A percentile compares a stretch with the other conserved stretches of the same genome.
Conservation (phyloP, 768 basidiomycete species). For the Coprinopsis cinerea region DNA sequence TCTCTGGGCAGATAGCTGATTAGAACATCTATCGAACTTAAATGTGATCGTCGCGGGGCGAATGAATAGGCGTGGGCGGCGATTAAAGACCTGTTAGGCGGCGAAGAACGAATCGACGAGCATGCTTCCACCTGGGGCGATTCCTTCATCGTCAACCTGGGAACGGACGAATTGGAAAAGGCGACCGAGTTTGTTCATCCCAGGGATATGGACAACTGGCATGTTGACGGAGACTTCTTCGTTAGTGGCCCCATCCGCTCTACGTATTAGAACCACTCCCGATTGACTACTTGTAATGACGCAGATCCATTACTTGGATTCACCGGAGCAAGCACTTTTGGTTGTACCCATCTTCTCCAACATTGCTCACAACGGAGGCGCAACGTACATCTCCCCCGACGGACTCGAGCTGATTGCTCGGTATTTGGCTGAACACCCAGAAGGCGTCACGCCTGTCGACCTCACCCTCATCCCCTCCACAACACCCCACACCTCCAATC, state of each 20-base stretch:
- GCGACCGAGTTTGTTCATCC: slow-evolving; percentile 27
- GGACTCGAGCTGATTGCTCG: slow-evolving; percentile 44
- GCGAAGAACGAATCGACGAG: slow-evolving; percentile 50
- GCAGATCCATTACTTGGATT: slow-evolving; percentile 56
- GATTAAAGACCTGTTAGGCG: slow-evolving; percentile 55
- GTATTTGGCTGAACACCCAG: slow-evolving; percentile 47
- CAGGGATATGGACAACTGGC: slow-evolving; percentile 54
- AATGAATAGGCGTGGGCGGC: slow-evolving; percentile 58
- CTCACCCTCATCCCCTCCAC: slow-evolving; percentile 44
- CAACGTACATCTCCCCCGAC: slow-evolving; percentile 55
- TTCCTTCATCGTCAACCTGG: slow-evolving; percentile 60
- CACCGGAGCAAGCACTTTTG: slow-evolving; percentile 58
- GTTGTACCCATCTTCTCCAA: slow-evolving; percentile 58
- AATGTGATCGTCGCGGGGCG: too few relatives aligned
- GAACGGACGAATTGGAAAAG: slow-evolving; percentile 36
- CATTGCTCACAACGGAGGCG: slow-evolving; percentile 49
- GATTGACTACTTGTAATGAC: background rate
- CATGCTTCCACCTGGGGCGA: slow-evolving; percentile 47
- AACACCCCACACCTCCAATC: slow-evolving; percentile 25
- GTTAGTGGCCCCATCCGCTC: slow-evolving; percentile 19
- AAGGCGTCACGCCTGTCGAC: slow-evolving; percentile 42
- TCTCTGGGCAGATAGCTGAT: too few relatives aligned
- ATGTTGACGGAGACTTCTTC: slow-evolving; percentile 58
- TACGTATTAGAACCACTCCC: background rate
- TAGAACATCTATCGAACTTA: too few relatives aligned